Evolutionary conservation across 441 rosid genomes (phyloP), one percentile per base, ranked within the genome.

Genomic region (Isatis lusitanica): DNA sequence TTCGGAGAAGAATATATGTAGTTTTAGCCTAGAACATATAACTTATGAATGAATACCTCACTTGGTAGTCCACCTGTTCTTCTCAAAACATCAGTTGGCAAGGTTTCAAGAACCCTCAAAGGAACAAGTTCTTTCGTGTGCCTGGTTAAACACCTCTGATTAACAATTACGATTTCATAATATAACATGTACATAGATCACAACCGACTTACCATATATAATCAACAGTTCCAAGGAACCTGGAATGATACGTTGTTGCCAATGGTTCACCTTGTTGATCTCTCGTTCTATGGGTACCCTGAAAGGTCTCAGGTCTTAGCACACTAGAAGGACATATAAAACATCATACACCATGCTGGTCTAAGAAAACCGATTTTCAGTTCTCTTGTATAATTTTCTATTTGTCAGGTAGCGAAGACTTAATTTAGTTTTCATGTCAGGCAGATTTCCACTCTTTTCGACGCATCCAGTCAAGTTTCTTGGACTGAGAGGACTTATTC

Each of bases 211-310:
- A 89, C 93, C 97, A 94, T 68, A 94, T 90, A 71, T 94, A 92
- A 81, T 94, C 99, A 74, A 92, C 97, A 48, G 99, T 92, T 81
- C 93, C 98, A 71, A 84, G 82, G 77, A 90, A 93, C 82, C 75
- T 79, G 60, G 92, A 86, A 78, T 93, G 97, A 80, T 79, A 87
- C 5, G 98, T 89, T 63, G 97, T 94, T 71, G 94, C 99, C 80
- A 90, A 81, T 58, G 98, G 96, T 75, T 94, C 98, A 74, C 98
- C 97, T 39, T 33, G 11, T 33, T 43, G 70, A 78, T 85, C 91
- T 80, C 98, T 87, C 7, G 89, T 82, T 72, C 81, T 70, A 48
- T 26, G 16, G 57, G 83, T 80, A 42, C 97, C 94, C 97, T 94
- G 85, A 66, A 83, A 70, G 74, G 38, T 71, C 76, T 63, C 72